Evolutionary conservation across 768 basidiomycete species (phyloP), one percentile per base, ranked within the genome.

Genomic region (Favolaschia claudopus): DNA sequence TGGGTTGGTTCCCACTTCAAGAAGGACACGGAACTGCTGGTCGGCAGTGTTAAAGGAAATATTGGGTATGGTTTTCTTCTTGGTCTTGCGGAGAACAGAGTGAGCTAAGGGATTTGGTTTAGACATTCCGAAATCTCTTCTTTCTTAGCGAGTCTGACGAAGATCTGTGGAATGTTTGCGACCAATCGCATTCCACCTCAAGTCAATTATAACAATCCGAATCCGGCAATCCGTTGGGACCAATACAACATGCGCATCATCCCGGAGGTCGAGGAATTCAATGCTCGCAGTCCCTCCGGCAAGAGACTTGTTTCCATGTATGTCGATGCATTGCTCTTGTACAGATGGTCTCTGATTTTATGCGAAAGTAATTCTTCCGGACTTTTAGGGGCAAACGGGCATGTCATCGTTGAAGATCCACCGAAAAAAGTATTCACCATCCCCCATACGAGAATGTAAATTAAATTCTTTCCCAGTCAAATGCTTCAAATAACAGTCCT

Each of bases 1-100:
- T 79, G 78, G 69, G 79, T 80, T 20, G 82, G 82, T 1, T 68
- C 69, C 31, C 42, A 67, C 17, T 79, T 79, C 60, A 61, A 64
- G 48, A 64, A 74, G n/a, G 67, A 67, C 12, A 15, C 17, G 6
- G 74, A 76, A 3, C 60, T 80, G 4, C 31, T 77, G 10, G 68
- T 81, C 8, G 81, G 81, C 4, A 80, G 78, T 53, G 74, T 82
- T 5, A 82, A 82, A 58, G 79, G 79, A 32, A 82, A 82, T 58
- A 71, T 81, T 22, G 81, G n/a, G n/a, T n/a, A n/a, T n/a, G n/a
- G n/a, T n/a, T n/a, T n/a, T n/a, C n/a, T n/a, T n/a, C n/a, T n/a
- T n/a, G n/a, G n/a, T n/a, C n/a, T n/a, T n/a, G n/a, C n/a, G n/a
- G n/a, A n/a, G n/a, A n/a, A n/a, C n/a, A n/a, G n/a, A n/a, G n/a